A percentile compares a stretch with the other conserved stretches of the same genome.
phyloP scores from a whole-genome alignment of 495 filamentous ascomycete species.

The Schizothecium vesticola region DNA sequence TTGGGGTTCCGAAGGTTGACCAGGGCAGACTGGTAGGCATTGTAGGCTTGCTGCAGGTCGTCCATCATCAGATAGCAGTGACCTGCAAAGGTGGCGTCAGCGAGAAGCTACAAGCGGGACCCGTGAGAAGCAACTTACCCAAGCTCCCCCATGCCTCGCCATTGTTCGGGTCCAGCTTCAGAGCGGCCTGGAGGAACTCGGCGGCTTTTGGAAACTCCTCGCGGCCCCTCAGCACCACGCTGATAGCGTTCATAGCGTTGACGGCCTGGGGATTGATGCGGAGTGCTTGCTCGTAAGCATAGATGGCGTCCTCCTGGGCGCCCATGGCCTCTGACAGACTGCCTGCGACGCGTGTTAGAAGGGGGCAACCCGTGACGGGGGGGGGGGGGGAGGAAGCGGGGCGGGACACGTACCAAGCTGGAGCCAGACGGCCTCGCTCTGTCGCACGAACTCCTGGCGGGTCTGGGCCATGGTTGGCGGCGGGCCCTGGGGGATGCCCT shows the following conservation, averaged over 20 bases:
- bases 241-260: conserved; percentile 90
- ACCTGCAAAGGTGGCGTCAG: conserved; percentile 43
- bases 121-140: conserved; percentile 47
- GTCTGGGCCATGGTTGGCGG: conserved; percentile 32
- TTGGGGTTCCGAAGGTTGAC: conserved; percentile 94
- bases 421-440: conserved; percentile 90
- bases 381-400: background rate
- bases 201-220: conserved; percentile 93
- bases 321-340: conserved; percentile 82
- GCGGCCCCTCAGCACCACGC: conserved; percentile 79
- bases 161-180: conserved; percentile 83
- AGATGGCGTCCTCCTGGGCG: conserved; percentile 80
- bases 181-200: conserved; percentile 84
- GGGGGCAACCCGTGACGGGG: background rate
- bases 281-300: conserved; percentile 83
- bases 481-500: conserved; percentile 33
- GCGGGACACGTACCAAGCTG: conserved; percentile 68
- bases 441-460: conserved; percentile 38
- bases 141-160: conserved; percentile 97
- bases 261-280: conserved; percentile 85
- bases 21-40: conserved; percentile 93
- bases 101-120: background rate
- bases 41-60: conserved; percentile 93
- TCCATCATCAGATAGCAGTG: conserved; percentile 99
- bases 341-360: conserved; percentile 49